Percentiles rank a stretch among this genome's conserved stretches.
Conservation (phyloP, 176 grass and related monocot genomes). For the Eleusine indica region DNA sequence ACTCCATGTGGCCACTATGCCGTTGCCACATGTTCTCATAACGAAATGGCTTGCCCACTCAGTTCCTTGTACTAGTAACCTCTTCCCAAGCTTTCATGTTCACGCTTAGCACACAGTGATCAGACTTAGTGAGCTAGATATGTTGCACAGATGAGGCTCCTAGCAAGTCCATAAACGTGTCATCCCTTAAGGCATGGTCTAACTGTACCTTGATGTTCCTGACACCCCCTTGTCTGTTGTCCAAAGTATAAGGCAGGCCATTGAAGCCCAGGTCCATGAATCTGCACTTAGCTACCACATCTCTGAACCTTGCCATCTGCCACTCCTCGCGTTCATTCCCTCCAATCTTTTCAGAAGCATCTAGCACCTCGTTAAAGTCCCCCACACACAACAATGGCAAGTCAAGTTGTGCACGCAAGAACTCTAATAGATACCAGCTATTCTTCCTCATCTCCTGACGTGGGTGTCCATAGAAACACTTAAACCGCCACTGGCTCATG, state of each 20-base stretch:
- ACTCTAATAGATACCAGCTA: background rate
- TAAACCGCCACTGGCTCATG: background rate
- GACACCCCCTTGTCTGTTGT: background rate
- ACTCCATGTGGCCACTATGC: too few species aligned
- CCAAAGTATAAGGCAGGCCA: background rate
- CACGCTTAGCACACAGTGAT: background rate
- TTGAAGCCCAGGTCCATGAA: background rate
- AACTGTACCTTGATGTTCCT: background rate
- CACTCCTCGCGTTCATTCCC: background rate
- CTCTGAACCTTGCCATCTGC: background rate
- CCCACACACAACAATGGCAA: background rate
- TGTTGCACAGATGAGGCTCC: too few species aligned
- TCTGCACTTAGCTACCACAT: background rate
- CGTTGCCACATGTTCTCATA: background rate
- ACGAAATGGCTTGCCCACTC: background rate
- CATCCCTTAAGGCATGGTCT: background rate
- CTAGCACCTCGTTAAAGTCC: background rate
- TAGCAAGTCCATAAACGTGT: background rate
- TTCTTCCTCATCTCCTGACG: background rate
- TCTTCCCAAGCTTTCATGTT: background rate
- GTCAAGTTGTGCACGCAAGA: rapidly evolving
- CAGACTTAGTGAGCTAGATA: background rate
- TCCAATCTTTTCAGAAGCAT: background rate
- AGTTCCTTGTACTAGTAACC: background rate
- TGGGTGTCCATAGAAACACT: background rate